Evolutionary conservation across 805 yeast genomes (phyloP).

Genomic region (Candida sakaeoensis): DNA sequence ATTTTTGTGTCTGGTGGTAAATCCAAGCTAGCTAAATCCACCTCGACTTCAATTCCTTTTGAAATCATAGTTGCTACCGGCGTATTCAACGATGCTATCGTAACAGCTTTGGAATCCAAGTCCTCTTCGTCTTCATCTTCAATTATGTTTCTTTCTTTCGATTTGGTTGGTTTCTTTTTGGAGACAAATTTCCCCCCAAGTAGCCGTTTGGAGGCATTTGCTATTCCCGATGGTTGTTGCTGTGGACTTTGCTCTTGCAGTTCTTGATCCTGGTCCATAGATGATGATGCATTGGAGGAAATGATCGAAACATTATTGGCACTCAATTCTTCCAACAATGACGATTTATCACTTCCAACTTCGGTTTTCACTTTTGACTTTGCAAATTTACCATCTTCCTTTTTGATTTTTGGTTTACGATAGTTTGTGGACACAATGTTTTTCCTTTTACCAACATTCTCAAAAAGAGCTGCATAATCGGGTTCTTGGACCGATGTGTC

Average conservation of each 20-base stretch:
- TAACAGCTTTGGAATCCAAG: constrained; percentile 12
- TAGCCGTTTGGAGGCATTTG: constrained; percentile 36
- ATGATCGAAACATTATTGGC: constrained; percentile 12
- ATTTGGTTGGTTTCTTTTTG: constrained; percentile 23
- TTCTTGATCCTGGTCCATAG: constrained; percentile 4
- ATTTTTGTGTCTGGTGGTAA: constrained; percentile 39
- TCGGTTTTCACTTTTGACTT: constrained; percentile 1
- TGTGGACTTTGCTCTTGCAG: background rate
- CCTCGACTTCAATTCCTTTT: constrained; percentile 36
- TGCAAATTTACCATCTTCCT: constrained; percentile 9
- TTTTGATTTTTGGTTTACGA: constrained; percentile 24
- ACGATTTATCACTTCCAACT: constrained; percentile 9
- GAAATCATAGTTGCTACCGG: constrained; percentile 18
- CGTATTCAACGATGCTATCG: constrained; percentile 8
- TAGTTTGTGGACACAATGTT: constrained; percentile 19
- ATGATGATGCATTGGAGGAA: constrained; percentile 5
- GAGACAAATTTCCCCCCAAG: constrained; percentile 35
- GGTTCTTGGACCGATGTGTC: constrained; percentile 23
- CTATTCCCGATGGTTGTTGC: constrained; percentile 17
- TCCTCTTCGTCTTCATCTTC: constrained; percentile 10
- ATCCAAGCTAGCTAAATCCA: constrained; percentile 36
- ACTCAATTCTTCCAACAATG: constrained; percentile 8
- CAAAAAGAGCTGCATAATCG: constrained; percentile 42
- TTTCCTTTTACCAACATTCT: constrained; percentile 40
- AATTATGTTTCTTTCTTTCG: background rate